A percentile compares a stretch with the other conserved stretches of the same genome.
These are phyloP conservation scores for Fraxinus platypoda DNA, from an alignment of 305 asterid species.

Conservation along the genomic window DNA sequence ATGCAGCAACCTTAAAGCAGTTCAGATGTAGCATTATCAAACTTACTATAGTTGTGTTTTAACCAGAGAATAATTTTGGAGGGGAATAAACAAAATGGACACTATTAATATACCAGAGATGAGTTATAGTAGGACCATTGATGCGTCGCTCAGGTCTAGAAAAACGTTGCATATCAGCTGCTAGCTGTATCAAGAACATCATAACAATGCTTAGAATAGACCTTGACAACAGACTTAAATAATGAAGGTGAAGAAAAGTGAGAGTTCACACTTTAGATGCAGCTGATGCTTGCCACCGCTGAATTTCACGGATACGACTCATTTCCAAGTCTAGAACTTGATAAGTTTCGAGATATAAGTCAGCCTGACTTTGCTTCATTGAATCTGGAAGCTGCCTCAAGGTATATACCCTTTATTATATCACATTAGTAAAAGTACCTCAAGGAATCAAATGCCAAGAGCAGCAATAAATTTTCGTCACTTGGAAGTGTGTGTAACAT, in stretches of 20 bases:
- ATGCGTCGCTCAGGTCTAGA: conserved; percentile 97
- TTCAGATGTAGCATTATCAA: not conserved
- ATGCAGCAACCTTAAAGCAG: not conserved
- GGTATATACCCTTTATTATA: not conserved
- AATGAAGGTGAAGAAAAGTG: conserved; percentile 7
- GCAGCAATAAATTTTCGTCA: not conserved
- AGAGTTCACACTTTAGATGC: conserved; percentile 67
- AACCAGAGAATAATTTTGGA: conserved; percentile 16
- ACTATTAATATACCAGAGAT: conserved; percentile 66
- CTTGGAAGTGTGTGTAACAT: not conserved
- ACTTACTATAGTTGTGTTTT: not conserved
- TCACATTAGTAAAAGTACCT: not conserved
- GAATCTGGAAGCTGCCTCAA: conserved; percentile 90
- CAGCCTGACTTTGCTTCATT: conserved; percentile 97
- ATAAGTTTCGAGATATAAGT: conserved; percentile 88
- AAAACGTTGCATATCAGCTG: conserved; percentile 99
- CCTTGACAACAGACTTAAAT: conserved; percentile 12
- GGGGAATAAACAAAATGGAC: not conserved
- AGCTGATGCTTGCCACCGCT: conserved; percentile 95
- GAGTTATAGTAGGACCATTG: conserved; percentile 97
- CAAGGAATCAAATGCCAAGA: conserved; percentile 8
- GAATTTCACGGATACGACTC: conserved; percentile 98
- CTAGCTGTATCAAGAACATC: conserved; percentile 63
- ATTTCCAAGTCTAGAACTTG: conserved; percentile 96
- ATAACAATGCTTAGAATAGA: conserved; percentile 31